phyloP scores from a whole-genome alignment of 2,329 filamentous ascomycete species.

The Fusarium sp. region DNA sequence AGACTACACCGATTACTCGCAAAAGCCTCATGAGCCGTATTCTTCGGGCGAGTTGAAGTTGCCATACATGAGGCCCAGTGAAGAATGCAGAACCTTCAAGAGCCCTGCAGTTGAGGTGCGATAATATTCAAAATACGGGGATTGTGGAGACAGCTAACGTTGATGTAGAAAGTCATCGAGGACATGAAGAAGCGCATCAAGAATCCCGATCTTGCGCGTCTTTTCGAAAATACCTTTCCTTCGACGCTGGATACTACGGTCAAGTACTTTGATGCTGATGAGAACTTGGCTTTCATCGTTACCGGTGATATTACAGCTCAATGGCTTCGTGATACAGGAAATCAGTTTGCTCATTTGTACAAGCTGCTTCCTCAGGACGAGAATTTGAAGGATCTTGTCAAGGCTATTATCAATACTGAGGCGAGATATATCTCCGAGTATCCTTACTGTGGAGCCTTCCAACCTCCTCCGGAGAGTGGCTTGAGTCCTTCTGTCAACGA shows the following conservation, averaged over 20 bases:
- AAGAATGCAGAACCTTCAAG: slow-evolving; percentile 29
- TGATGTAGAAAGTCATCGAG: slow-evolving; percentile 13
- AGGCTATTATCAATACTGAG: slow-evolving; percentile 28
- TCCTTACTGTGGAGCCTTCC: slow-evolving; percentile 24
- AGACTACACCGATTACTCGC: slow-evolving; percentile 19
- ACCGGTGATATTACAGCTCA: slow-evolving; percentile 31
- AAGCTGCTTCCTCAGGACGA: slow-evolving; percentile 17
- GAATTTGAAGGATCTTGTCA: slow-evolving; percentile 13
- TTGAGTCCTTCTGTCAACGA: slow-evolving; percentile 15
- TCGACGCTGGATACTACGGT: slow-evolving; percentile 24
- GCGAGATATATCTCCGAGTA: slow-evolving; percentile 22
- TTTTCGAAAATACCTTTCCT: slow-evolving; percentile 26
- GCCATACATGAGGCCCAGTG: slow-evolving; percentile 21
- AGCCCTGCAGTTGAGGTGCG: slow-evolving; percentile 16
- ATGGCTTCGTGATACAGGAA: slow-evolving; percentile 22
- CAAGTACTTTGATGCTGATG: slow-evolving; percentile 18
- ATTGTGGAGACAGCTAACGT: no score
- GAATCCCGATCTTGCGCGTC: slow-evolving; percentile 19
- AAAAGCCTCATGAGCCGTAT: slow-evolving; percentile 4
- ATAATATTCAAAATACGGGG: no score
- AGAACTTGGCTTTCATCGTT: slow-evolving; percentile 19
- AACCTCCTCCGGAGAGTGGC: slow-evolving; percentile 22
- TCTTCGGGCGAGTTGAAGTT: slow-evolving; percentile 14
- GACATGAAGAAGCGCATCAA: slow-evolving; percentile 27
- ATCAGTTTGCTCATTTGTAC: slow-evolving; percentile 28